Conservation (phyloP, 441 rosid genomes). For the Populus trichocarpa region DNA sequence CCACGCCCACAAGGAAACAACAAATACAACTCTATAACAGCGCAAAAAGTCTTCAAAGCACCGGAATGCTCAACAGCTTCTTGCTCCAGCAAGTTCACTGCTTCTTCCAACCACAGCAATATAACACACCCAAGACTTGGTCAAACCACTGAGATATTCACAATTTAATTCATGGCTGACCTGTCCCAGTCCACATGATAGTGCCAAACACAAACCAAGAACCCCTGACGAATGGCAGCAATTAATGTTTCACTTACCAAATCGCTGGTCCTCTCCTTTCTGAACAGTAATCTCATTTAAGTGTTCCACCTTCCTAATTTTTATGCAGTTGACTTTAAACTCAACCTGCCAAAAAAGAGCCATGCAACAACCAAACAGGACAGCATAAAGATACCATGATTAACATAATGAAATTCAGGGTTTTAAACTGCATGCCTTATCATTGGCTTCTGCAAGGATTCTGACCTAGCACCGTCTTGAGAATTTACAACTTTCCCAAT, state of each 20-base stretch:
- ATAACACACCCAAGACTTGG: not conserved
- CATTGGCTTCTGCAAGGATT: constrained; percentile 54
- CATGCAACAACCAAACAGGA: constrained; percentile 23
- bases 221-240: constrained; percentile 26
- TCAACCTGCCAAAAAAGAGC: constrained; percentile 44
- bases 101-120: not conserved
- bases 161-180: constrained; percentile 4
- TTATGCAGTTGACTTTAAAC: constrained; percentile 46
- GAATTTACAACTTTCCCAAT: constrained; percentile 40
- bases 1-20: not conserved
- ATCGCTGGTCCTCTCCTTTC: constrained; percentile 12
- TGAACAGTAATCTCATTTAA: not conserved
- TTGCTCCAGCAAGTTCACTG: not conserved
- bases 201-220: constrained; percentile 15
- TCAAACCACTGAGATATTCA: not conserved
- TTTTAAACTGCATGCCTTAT: constrained; percentile 56
- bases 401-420: constrained; percentile 26
- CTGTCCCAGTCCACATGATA: not conserved
- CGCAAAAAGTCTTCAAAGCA: constrained; percentile 10
- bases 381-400: constrained; percentile 45
- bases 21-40: not conserved
- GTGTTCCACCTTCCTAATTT: constrained; percentile 9
- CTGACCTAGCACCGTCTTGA: constrained; percentile 68
- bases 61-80: constrained; percentile 7
- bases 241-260: constrained; percentile 32